Percentiles rank a stretch among this genome's conserved stretches.
Evolutionary conservation across 805 yeast species (phyloP).

Genomic region (Starmerella apis): DNA sequence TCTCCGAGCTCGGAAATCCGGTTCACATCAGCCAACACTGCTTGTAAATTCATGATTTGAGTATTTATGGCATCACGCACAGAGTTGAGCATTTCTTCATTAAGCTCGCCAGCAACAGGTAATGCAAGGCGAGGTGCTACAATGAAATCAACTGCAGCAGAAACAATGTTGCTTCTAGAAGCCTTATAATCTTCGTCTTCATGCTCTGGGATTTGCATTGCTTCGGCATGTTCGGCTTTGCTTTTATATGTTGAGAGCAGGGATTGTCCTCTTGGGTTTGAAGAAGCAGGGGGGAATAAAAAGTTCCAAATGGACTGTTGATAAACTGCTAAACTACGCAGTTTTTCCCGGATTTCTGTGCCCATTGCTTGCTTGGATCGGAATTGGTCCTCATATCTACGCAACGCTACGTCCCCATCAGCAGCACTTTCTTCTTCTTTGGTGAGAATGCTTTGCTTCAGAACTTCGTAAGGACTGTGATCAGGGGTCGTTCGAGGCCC

Average conservation of each 20-base stretch:
- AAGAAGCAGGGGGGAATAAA: neutral
- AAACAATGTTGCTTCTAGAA: neutral
- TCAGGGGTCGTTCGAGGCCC: neutral
- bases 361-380: neutral
- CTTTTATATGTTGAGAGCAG: neutral
- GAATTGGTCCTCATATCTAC: neutral
- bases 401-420: neutral
- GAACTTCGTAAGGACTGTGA: neutral
- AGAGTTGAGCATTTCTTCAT: conserved; percentile 37
- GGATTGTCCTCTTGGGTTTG: neutral
- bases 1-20: conserved; percentile 50
- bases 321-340: neutral
- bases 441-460: neutral
- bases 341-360: neutral
- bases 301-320: neutral
- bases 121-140: conserved; percentile 35
- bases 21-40: conserved; percentile 37
- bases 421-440: neutral
- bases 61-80: conserved; percentile 33
- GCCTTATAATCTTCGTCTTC: neutral
- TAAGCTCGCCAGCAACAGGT: conserved; percentile 37
- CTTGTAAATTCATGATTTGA: conserved; percentile 32
- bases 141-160: conserved; percentile 43
- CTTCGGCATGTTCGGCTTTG: too few species aligned
- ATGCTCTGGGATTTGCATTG: neutral